Conservation (phyloP, 345 rosid genomes). For the Arabidopsis thaliana region TAIR10.1 NC_003074.8:10489001-10489500, state of each 20-base stretch:
- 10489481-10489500: not conserved
- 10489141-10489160: too few species aligned
- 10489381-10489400: too few species aligned
- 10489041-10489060: not conserved
- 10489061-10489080: too few species aligned
- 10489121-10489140: too few species aligned
- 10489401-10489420: slow-evolving; percentile 58
- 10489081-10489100: too few species aligned
- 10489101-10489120: too few species aligned
- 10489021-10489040: not conserved
- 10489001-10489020: too few species aligned
- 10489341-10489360: slow-evolving; percentile 71
- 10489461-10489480: too few species aligned
- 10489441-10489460: too few species aligned
- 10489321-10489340: slow-evolving; percentile 70
- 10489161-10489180: too few species aligned
- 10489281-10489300: not conserved
- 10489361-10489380: slow-evolving; percentile 98
- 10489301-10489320: not conserved
- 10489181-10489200: not conserved
- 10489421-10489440: not conserved
- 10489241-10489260: not conserved
- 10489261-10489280: not conserved
- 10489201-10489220: not conserved
- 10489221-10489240: not conserved